Percentiles rank a stretch among this genome's conserved stretches.
Evolutionary conservation across 208 protist species (phyloP).

Genomic region (Polymyxa betae): DNA sequence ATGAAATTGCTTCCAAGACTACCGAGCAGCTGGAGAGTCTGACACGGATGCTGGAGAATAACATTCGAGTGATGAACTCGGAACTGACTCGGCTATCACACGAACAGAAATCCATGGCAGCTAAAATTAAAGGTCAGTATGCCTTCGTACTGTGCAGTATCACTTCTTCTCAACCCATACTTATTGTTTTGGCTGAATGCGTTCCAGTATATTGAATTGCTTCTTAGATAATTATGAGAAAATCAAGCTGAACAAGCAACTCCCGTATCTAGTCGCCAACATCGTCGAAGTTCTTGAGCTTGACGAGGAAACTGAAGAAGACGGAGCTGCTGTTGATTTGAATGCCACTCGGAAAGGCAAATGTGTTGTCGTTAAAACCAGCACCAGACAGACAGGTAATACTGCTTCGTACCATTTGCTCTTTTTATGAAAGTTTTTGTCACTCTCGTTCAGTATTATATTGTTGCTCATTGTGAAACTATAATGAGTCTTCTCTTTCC

Average conservation of each 20-base stretch:
- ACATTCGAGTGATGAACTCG: slow-evolving; percentile 79
- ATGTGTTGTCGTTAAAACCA: slow-evolving; percentile 98
- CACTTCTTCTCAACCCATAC: not conserved
- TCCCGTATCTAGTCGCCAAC: slow-evolving; percentile 89
- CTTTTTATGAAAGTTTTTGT: not conserved
- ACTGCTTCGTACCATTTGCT: not conserved
- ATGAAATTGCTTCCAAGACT: slow-evolving; percentile 71
- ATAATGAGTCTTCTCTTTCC: slow-evolving; percentile 31
- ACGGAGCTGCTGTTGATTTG: slow-evolving; percentile 77
- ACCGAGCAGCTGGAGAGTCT: slow-evolving; percentile 76
- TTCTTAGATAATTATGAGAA: slow-evolving; percentile 84
- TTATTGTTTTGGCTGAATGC: no score
- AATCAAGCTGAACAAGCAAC: slow-evolving; percentile 88
- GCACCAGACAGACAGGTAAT: slow-evolving; percentile 85
- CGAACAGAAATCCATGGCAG: slow-evolving; percentile 71
- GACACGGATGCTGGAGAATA: slow-evolving; percentile 79
- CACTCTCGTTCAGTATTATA: not conserved
- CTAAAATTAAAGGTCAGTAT: slow-evolving; percentile 72
- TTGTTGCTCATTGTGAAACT: slow-evolving; percentile 35
- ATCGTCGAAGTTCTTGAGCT: slow-evolving; percentile 81
- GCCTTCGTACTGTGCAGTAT: slow-evolving; percentile 80
- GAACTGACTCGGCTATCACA: slow-evolving; percentile 73
- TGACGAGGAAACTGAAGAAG: slow-evolving; percentile 70
- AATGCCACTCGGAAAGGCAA: slow-evolving; percentile 82
- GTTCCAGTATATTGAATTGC: no score